Evolutionary conservation across 225 moss, liverwort and hornwort genomes (phyloP), one percentile per base, ranked within the genome.

Genomic region (Straminergon stramineum): DNA sequence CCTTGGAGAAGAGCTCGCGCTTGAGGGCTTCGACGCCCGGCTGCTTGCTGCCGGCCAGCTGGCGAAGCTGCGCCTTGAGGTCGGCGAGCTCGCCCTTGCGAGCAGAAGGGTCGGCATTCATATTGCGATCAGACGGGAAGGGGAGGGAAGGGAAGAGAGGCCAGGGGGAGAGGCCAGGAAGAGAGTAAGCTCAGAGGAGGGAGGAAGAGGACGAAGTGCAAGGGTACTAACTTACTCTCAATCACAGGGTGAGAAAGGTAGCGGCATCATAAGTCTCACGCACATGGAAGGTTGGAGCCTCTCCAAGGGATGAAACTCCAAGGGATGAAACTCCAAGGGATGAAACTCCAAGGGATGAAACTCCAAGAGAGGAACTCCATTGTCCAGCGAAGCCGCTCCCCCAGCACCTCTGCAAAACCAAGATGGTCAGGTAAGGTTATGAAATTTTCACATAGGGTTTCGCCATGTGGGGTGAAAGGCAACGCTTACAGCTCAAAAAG

Each of bases 1-100:
- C 99, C 91, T 99, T 99, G 88, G 96, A 97, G 93, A 97, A 99
- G 19, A 99, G 91, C 92, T 99, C 97, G 87, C 97, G 95, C 91
- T 99, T 99, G 61, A 97, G 89, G 78, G 95, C 96, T 90, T 99
- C 99, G 1, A 97, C 96, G 41, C 97, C 96, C 23, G 97, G 95
- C 81, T 96, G 97, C 75, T 96, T 96, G 88, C 97, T 97, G 75
- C 97, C 99, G 26, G 97, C 99, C 87, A 99, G 96, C 94, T 97
- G 97, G 74, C 99, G 92, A 32, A 97, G 95, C 92, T 97, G 97
- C 78, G 94, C 53, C 93, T 99, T 99, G 63, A 99, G 94, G 89
- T 99, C 97, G 37, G 93, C 96, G 28, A 99, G 96, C 96, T 99
- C 99, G 89, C 99, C 97, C 82, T 99, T 99, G 92, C 97, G 93